Evolutionary conservation across 768 basidiomycete genomes (phyloP).

Genomic region (Mycena filopes): DNA sequence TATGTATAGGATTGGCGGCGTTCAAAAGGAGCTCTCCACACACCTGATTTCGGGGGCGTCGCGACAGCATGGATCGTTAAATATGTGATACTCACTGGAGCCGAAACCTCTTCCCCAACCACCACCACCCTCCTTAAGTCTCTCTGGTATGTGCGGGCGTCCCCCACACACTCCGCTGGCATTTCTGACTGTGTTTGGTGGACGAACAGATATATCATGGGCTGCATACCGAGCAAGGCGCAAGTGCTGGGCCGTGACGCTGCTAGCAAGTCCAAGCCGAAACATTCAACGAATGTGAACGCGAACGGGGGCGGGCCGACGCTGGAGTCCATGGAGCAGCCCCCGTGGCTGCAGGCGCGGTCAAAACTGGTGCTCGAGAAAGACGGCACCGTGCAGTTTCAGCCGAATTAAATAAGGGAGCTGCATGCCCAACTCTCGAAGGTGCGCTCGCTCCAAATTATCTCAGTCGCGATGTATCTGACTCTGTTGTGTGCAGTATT

Average conservation of each 20-base stretch:
- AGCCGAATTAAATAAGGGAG: background rate
- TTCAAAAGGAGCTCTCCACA: too few species aligned
- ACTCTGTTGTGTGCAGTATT: background rate
- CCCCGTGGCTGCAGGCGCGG: slow-evolving; percentile 26
- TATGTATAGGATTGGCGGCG: too few species aligned
- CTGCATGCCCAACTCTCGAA: background rate
- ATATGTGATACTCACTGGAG: too few species aligned
- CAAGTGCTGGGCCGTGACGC: slow-evolving; percentile 17
- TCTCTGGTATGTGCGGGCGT: slow-evolving; percentile 5
- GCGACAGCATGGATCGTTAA: too few species aligned
- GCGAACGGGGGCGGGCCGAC: background rate
- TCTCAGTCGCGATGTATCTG: background rate
- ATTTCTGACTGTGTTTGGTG: background rate
- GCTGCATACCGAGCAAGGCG: slow-evolving; percentile 30
- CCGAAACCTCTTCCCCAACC: too few species aligned
- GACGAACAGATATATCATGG: slow-evolving; percentile 17
- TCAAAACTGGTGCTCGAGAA: slow-evolving; percentile 19
- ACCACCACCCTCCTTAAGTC: slow-evolving; percentile 3
- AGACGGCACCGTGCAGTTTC: slow-evolving; percentile 22
- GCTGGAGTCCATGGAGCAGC: background rate
- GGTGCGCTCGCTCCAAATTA: background rate
- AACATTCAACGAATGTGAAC: background rate
- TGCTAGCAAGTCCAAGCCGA: background rate
- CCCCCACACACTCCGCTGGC: background rate
- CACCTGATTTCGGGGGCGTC: too few species aligned